These are phyloP conservation scores for Myxozyma mucilagina DNA, from an alignment of 805 yeast species.

Conservation along the genomic window DNA sequence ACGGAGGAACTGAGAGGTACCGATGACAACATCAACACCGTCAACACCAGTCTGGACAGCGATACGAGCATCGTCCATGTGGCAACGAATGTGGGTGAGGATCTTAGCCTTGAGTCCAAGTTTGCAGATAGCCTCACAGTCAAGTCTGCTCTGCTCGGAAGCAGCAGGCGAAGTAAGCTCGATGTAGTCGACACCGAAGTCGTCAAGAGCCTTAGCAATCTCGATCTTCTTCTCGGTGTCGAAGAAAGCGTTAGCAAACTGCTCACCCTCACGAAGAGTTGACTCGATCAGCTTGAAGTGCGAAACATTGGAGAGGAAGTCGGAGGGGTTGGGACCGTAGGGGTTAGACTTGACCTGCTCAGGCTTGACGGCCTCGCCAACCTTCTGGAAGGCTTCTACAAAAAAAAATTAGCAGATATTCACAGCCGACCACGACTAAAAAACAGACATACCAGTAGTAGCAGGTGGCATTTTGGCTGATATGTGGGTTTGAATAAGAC, in stretches of 20 bases:
- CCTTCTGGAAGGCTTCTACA: slow-evolving; percentile 13
- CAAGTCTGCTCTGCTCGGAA: slow-evolving; percentile 85
- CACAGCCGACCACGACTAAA: not conserved
- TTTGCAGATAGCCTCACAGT: slow-evolving; percentile 98
- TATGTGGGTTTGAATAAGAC: not conserved
- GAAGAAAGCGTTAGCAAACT: slow-evolving; percentile 96
- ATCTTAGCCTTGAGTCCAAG: slow-evolving; percentile 94
- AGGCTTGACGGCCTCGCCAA: slow-evolving; percentile 18
- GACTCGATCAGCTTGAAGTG: slow-evolving; percentile 91
- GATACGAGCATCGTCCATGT: slow-evolving; percentile 96
- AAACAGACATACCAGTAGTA: slow-evolving; percentile 17
- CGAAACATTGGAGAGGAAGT: slow-evolving; percentile 83
- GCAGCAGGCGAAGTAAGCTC: slow-evolving; percentile 98
- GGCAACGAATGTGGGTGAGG: slow-evolving; percentile 95
- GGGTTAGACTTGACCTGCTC: slow-evolving; percentile 55
- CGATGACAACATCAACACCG: slow-evolving; percentile 98
- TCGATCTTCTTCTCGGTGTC: slow-evolving; percentile 92
- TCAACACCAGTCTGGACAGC: slow-evolving; percentile 99
- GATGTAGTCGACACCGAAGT: slow-evolving; percentile 96
- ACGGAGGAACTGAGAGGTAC: slow-evolving; percentile 92
- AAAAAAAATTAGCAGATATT: no score
- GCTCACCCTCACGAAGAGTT: slow-evolving; percentile 97
- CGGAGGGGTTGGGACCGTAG: slow-evolving; percentile 94
- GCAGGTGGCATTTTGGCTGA: slow-evolving; percentile 25
- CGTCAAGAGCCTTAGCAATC: slow-evolving; percentile 95